Evolutionary conservation across 2,329 filamentous ascomycete species (phyloP).

Genomic region (Pseudocercospora cruenta): DNA sequence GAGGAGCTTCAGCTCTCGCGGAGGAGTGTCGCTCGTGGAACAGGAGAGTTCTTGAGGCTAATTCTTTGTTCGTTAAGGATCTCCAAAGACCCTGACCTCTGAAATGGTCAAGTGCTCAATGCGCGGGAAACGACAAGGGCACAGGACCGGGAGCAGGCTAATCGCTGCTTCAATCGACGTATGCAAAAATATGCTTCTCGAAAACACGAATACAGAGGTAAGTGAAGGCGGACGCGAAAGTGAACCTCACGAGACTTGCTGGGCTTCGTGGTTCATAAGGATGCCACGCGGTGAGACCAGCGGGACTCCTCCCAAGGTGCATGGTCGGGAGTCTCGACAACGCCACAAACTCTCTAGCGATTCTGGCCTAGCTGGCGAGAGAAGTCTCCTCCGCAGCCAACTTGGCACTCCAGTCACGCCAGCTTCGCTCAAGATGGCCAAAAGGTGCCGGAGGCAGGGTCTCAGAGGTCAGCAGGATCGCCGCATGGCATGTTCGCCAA

Average conservation of each 20-base stretch:
- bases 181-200: not conserved
- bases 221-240: too few species aligned
- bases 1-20: not conserved
- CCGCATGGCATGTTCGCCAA: not conserved
- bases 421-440: not conserved
- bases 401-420: not conserved
- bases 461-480: not conserved
- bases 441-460: not conserved
- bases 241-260: too few species aligned
- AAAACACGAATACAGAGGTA: not conserved
- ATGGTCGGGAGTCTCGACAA: not conserved
- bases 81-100: not conserved
- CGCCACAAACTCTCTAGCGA: not conserved
- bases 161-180: not conserved
- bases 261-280: too few species aligned
- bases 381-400: not conserved
- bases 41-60: not conserved
- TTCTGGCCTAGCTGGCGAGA: not conserved
- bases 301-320: not conserved
- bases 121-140: not conserved
- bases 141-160: not conserved
- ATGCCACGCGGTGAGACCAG: not conserved
- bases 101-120: not conserved
- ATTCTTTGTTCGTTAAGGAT: constrained; percentile 2
- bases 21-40: not conserved